Base-by-base conservation (phyloP, 2,329 filamentous ascomycete genomes). In the Clarireedia hainanense region DNA sequence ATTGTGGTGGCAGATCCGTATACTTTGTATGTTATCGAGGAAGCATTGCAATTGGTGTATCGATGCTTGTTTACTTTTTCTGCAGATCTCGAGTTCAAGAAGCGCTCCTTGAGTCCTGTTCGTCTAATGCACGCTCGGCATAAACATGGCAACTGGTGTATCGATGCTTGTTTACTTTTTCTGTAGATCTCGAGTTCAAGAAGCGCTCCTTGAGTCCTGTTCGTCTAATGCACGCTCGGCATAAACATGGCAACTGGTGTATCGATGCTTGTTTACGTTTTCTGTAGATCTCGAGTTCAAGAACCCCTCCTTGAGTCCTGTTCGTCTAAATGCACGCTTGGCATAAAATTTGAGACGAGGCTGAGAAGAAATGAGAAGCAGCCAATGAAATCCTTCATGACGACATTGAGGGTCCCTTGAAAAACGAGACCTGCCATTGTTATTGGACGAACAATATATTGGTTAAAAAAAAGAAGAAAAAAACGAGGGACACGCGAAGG, bases 81-180 rank as follows among this genome's bases (percentile, higher is more conserved):
- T 34, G 30, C 14, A 34, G 10, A 34, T 34, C 2, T 34, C 30
- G 10, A 34, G 30, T 34, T 34, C 30, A 12, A 34, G 30, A 34
- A 34, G 10, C 30, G 3, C 30, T 34, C 30, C 30, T 34, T 34
- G 10, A 34, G 30, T 12, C 12, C 30, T 34, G 52, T 58, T 9
- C 52, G 66, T 40, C 50, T 49, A 17, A 62, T 67, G 6, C 48
- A 69, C 1, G 30, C 46, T 30, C 4, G 14, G 12, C 66, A 71
- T 42, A 71, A 43, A 50, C 60, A 61, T 30, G 52, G 6, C 52
- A 50, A 15, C 12, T 34, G 36, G 30, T 12, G 30, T 34, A 12
- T 34, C 10, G 30, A 34, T 12, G 30, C 30, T 34, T 4, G 10
- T 34, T 27, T 6, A 7, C 5, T 27, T 34, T 9, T 9, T 14